A percentile compares a stretch with the other conserved stretches of the same genome.
phyloP scores from a whole-genome alignment of 148 eudicot species.

The Fagopyrum esculentum region DNA sequence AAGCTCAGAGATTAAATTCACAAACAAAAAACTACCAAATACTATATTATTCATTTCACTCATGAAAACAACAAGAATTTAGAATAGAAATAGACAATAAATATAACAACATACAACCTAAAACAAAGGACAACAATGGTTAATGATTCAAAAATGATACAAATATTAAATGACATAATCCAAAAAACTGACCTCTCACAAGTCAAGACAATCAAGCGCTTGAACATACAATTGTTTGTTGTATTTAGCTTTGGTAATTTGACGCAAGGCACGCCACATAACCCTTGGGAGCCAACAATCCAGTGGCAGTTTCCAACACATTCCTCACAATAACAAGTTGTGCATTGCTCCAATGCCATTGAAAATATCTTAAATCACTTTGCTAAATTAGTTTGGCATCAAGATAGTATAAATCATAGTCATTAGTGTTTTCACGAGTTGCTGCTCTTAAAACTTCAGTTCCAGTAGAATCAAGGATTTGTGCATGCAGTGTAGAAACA shows the following conservation, averaged over 20 bases:
- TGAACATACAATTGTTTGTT: constrained; percentile 42
- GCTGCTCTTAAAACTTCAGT: constrained; percentile 51
- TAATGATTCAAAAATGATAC: background rate
- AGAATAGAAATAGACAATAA: too few relatives aligned
- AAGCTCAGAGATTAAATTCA: too few relatives aligned
- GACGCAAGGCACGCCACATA: constrained; percentile 80
- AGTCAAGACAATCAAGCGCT: constrained; percentile 92
- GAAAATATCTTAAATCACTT: constrained; percentile 63
- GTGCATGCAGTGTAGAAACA: background rate
- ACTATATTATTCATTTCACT: too few relatives aligned
- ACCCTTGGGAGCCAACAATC: constrained; percentile 95
- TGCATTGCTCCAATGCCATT: constrained; percentile 79
- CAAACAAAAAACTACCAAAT: too few relatives aligned
- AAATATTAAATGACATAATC: background rate
- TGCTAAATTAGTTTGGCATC: constrained; percentile 33
- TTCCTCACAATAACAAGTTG: constrained; percentile 87
- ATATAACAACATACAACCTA: too few relatives aligned
- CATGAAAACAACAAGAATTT: too few relatives aligned
- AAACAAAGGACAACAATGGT: too few relatives aligned
- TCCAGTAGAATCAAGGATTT: background rate
- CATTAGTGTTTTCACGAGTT: constrained; percentile 42
- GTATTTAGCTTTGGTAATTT: constrained; percentile 33
- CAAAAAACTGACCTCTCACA: constrained; percentile 71
- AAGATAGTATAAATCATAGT: constrained; percentile 63
- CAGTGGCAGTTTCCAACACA: constrained; percentile 43